phyloP scores from a whole-genome alignment of 371 early-diverging fungal genomes.

The Apophysomyces sp. region DNA sequence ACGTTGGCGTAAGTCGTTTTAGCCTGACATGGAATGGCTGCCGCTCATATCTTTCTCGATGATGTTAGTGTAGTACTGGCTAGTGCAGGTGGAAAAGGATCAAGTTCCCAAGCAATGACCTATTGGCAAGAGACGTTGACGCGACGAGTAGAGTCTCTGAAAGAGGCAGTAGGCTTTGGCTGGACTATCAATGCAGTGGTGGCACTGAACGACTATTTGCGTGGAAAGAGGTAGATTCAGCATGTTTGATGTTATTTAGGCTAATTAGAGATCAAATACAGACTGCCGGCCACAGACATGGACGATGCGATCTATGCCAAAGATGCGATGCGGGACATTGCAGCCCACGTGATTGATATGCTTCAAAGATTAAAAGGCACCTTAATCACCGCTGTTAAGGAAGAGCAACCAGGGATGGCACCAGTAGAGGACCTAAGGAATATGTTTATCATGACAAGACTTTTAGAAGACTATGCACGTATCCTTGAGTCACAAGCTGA shows the following conservation, averaged over 20 bases:
- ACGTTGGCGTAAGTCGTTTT: slow-evolving; percentile 4
- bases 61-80: neutral
- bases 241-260: neutral
- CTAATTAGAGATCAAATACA: neutral
- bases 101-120: neutral
- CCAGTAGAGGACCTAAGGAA: neutral
- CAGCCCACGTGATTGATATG: neutral
- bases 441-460: neutral
- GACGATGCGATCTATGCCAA: neutral
- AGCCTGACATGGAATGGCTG: neutral
- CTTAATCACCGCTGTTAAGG: neutral
- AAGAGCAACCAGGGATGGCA: neutral
- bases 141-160: neutral
- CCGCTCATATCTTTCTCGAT: neutral
- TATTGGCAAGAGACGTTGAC: slow-evolving; percentile 4
- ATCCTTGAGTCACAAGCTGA: slow-evolving; percentile 16
- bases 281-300: neutral
- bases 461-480: slow-evolving; percentile 25
- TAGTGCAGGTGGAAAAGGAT: neutral
- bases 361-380: neutral
- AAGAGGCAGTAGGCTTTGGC: neutral
- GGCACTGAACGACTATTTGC: neutral
- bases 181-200: slow-evolving; percentile 8
- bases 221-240: neutral
- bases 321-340: neutral